phyloP scores from a whole-genome alignment of 495 filamentous ascomycete species.

The Aspergillus sclerotiicarbonarius region DNA sequence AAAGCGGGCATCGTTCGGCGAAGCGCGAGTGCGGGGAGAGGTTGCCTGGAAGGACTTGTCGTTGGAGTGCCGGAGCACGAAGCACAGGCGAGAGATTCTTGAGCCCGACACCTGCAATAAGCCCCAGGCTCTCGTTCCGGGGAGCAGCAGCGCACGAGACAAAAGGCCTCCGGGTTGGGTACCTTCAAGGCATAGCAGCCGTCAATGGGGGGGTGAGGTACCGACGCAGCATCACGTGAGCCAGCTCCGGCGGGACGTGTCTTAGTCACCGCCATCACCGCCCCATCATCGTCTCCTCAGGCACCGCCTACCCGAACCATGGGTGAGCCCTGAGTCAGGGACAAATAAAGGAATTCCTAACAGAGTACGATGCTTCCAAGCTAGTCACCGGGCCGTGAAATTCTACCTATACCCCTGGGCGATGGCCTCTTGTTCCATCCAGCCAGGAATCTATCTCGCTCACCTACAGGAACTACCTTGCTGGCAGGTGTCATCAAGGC shows the following conservation, averaged over 20 bases:
- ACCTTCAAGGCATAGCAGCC: not conserved
- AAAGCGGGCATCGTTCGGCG: constrained; percentile 38
- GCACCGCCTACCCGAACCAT: not conserved
- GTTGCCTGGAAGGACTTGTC: constrained; percentile 18
- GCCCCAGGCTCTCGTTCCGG: not conserved
- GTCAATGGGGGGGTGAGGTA: constrained; percentile 6
- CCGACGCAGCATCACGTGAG: constrained; percentile 14
- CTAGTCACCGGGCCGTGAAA: too few relatives aligned
- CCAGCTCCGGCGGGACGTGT: not conserved
- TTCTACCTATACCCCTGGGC: too few relatives aligned
- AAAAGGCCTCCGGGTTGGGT: not conserved
- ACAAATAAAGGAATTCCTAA: not conserved
- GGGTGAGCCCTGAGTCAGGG: not conserved
- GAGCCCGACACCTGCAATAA: not conserved
- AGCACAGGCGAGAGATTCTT: not conserved
- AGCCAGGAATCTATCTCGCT: too few relatives aligned
- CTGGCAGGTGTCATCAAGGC: too few relatives aligned
- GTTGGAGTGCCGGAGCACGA: not conserved
- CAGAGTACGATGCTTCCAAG: not conserved
- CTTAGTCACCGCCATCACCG: not conserved
- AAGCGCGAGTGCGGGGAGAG: constrained; percentile 43
- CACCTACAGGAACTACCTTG: too few relatives aligned
- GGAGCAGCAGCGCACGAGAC: not conserved
- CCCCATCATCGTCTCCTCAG: not conserved
- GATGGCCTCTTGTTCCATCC: too few relatives aligned